Percentiles rank a stretch among this genome's conserved stretches.
Conservation (phyloP, 495 filamentous ascomycete species). For the Neurospora sp. region DNA sequence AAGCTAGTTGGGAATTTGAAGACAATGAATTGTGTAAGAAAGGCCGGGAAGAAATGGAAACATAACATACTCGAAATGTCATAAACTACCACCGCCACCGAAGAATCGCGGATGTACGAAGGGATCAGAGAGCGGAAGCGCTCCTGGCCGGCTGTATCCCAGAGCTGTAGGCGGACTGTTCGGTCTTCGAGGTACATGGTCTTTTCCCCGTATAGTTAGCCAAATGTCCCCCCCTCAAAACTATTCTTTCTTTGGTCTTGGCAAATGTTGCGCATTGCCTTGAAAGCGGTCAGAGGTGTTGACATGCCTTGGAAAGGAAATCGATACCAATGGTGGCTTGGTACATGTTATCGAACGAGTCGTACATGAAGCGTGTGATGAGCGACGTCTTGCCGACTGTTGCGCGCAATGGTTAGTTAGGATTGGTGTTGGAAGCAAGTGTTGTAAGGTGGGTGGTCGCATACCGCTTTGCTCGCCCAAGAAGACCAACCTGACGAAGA, state of each 20-base stretch:
- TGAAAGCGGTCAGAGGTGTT: neutral
- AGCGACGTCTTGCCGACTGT: slow-evolving; percentile 95
- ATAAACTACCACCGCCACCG: slow-evolving; percentile 95
- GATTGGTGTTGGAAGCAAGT: neutral
- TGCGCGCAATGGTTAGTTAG: slow-evolving; percentile 8
- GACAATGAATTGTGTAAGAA: neutral
- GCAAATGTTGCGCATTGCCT: neutral
- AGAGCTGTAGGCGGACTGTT: slow-evolving; percentile 92
- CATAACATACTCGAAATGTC: slow-evolving; percentile 70
- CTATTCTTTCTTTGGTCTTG: too few relatives aligned
- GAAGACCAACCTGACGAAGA: slow-evolving; percentile 68
- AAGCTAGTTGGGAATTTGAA: neutral
- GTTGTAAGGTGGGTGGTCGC: slow-evolving; percentile 16
- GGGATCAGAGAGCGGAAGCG: slow-evolving; percentile 94
- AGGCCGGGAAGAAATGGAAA: neutral
- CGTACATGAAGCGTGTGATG: slow-evolving; percentile 99
- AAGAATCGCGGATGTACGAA: slow-evolving; percentile 95
- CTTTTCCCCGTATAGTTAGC: slow-evolving; percentile 29
- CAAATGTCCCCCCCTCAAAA: neutral
- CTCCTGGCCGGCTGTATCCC: slow-evolving; percentile 97
- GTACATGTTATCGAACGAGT: slow-evolving; percentile 99
- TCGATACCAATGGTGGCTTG: slow-evolving; percentile 99
- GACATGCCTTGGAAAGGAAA: slow-evolving; percentile 86
- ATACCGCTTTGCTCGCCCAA: slow-evolving; percentile 96
- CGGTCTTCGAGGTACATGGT: slow-evolving; percentile 99